Evolutionary conservation across 306 rosid genomes (phyloP).

Genomic region (Argentina anserina): DNA sequence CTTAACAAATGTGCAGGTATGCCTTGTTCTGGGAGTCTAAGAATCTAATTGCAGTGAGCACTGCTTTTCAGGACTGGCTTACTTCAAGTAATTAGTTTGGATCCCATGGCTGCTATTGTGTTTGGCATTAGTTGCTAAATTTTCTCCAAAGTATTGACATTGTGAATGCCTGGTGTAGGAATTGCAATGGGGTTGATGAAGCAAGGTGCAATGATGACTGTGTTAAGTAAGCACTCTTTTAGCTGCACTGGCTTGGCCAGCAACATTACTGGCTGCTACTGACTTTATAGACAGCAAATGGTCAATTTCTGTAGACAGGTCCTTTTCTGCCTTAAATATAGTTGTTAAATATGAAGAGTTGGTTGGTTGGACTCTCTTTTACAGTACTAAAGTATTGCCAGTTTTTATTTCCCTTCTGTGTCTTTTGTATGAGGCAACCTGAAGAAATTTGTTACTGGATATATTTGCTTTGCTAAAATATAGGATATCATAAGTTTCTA

Average conservation of each 20-base stretch:
- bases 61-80: conserved; percentile 58
- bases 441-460: neutral
- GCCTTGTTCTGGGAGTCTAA: conserved; percentile 52
- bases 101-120: conserved; percentile 13
- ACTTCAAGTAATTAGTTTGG: conserved; percentile 42
- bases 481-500: neutral
- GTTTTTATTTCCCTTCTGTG: neutral
- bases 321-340: conserved; percentile 15
- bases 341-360: neutral
- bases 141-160: conserved; percentile 11
- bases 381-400: neutral
- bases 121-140: conserved; percentile 9
- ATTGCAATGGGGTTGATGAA: conserved; percentile 48
- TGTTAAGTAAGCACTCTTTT: conserved; percentile 33
- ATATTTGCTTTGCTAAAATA: neutral
- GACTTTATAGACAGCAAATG: conserved; percentile 54
- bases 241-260: conserved; percentile 50
- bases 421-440: neutral
- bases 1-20: conserved; percentile 39
- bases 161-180: conserved; percentile 22
- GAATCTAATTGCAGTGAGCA: conserved; percentile 53
- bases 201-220: conserved; percentile 60
- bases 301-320: conserved; percentile 53
- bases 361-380: neutral
- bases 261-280: conserved; percentile 39